Percentiles rank a stretch among this genome's conserved stretches.
Evolutionary conservation across 75 land plant genomes (phyloP).

Genomic region (Azolla pinnata): DNA sequence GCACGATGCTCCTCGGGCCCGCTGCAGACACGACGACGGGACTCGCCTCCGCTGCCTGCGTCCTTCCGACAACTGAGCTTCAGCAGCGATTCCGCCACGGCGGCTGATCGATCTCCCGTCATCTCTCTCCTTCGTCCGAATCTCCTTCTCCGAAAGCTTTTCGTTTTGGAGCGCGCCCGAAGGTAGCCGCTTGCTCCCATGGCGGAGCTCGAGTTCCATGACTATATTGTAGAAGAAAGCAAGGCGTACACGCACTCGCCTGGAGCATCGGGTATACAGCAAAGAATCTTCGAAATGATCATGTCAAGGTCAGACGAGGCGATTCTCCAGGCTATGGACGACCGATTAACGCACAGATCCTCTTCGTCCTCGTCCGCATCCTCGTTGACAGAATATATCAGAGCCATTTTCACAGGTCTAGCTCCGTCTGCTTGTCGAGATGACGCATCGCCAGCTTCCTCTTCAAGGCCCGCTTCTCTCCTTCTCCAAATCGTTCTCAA

Average conservation of each 20-base stretch:
- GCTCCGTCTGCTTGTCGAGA: slow-evolving; percentile 15
- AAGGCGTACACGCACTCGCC: slow-evolving; percentile 7
- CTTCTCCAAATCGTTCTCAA: slow-evolving; percentile 15
- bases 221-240: slow-evolving; percentile 21
- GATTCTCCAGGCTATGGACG: slow-evolving; percentile 9
- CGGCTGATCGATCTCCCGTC: too few relatives aligned
- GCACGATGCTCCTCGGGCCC: too few relatives aligned
- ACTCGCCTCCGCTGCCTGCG: too few relatives aligned
- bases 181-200: background rate
- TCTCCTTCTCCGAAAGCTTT: too few relatives aligned
- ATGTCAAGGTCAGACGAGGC: slow-evolving; percentile 13
- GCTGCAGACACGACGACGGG: too few relatives aligned
- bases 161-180: background rate
- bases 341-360: slow-evolving; percentile 6
- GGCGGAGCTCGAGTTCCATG: slow-evolving; percentile 16
- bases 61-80: too few relatives aligned
- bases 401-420: slow-evolving; percentile 18
- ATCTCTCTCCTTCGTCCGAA: too few relatives aligned
- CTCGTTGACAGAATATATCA: slow-evolving; percentile 18
- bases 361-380: slow-evolving; percentile 4
- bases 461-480: slow-evolving; percentile 15
- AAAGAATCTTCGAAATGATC: slow-evolving; percentile 8
- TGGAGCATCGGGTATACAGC: slow-evolving; percentile 3
- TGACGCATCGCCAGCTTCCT: too few relatives aligned
- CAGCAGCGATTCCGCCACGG: too few relatives aligned